Base-by-base conservation (phyloP, 257 asterid species). In the Plectranthus barbatus region DNA sequence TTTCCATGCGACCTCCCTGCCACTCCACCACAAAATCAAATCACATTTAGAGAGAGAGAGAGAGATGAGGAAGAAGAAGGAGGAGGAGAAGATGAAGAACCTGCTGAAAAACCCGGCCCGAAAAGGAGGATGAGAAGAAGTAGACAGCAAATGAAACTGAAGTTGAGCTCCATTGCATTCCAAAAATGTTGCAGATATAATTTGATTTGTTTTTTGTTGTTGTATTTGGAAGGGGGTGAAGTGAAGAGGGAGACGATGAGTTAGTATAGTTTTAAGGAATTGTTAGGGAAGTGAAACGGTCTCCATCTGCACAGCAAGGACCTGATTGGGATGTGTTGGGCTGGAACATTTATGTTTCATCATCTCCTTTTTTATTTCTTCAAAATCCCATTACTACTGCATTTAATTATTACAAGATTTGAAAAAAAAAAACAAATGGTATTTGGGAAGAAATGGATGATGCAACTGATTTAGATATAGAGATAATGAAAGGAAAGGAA, bases 281-380 rank as follows among this genome's bases (percentile, higher is more conserved):
- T 64, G 72, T 52, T 61, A 26, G 71, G 77, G 34, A 77, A 77
- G 69, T 68, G 76, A 73, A 65, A 76, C 61, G 21, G 68, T 86
- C 86, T 44, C 65, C 44, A 70, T 86, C 88, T 39, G 58, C 74
- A 79, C 94, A 83, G 86, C 94, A 49, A 78, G 84, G 87, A 72
- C 61, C 44, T 55, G 83, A 80, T 71, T 74, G 64, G 41, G 87
- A 80, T 72, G 70, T 62, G 89, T 45, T 73, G 73, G 77, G 79
- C 64, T 71, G 87, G 73, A 71, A 65, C 80, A 81, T 76, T 81
- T 79, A 79, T 72, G 76, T 68, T 61, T 23, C 1, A 12, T 60
- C 5, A 5, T 23, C 20, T 60, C 26, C 14, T 42, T 20, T 42
- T 33, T 20, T 8, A 50, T 34, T 55, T 54, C 24, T 1, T 26